These are phyloP conservation scores for Ormosia emarginata DNA, from an alignment of 306 rosid genomes.

Conservation along the genomic window DNA sequence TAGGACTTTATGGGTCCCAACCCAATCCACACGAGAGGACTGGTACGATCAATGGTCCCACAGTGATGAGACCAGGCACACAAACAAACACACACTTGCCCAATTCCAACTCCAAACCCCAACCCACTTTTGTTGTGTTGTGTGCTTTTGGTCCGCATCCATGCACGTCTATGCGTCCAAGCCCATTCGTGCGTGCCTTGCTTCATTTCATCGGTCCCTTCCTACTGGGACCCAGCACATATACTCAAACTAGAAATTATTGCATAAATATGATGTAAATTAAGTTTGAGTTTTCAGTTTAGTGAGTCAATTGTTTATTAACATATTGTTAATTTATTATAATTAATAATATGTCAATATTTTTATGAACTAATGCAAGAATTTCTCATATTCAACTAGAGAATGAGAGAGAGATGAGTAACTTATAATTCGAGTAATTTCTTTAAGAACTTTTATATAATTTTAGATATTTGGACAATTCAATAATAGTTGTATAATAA, in stretches of 20 bases:
- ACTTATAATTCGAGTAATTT: not conserved
- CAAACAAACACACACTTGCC: not conserved
- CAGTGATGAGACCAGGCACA: not conserved
- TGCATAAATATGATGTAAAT: too few species aligned
- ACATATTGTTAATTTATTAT: too few species aligned
- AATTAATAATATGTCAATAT: too few species aligned
- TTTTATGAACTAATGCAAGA: too few species aligned
- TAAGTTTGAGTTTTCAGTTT: too few species aligned
- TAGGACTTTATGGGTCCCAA: not conserved
- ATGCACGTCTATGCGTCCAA: conserved; percentile 23
- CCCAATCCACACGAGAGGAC: conserved; percentile 21
- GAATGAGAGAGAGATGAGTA: not conserved
- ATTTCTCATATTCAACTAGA: not conserved
- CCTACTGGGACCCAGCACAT: not conserved
- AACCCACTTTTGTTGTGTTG: not conserved
- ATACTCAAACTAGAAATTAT: too few species aligned
- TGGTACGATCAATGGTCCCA: conserved; percentile 8
- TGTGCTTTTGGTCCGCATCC: conserved; percentile 25
- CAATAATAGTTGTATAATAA: too few species aligned
- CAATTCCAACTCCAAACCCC: not conserved
- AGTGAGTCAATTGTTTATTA: too few species aligned
- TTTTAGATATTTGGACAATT: too few species aligned
- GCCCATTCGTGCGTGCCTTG: conserved; percentile 30
- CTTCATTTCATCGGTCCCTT: not conserved
- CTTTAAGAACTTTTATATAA: too few species aligned